Evolutionary conservation across 1,284 basidiomycete species (phyloP).

Genomic region (Hypsizygus ulmarius): DNA sequence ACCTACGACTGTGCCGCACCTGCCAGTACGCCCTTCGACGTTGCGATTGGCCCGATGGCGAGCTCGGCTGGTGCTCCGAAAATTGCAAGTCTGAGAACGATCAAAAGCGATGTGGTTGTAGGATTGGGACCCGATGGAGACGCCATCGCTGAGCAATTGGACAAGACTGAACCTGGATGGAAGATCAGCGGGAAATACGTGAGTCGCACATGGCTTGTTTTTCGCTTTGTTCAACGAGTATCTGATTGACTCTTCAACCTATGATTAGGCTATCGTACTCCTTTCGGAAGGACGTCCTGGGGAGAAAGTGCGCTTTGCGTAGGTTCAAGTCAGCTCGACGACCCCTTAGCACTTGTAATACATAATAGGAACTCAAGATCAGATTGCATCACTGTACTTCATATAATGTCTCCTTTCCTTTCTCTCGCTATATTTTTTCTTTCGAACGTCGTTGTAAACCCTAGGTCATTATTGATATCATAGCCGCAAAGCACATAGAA

Average conservation of each 20-base stretch:
- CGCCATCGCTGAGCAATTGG: conserved; percentile 75
- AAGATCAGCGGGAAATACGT: conserved; percentile 97
- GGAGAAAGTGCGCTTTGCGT: conserved; percentile 78
- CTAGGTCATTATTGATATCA: too few relatives aligned
- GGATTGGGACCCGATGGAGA: conserved; percentile 71
- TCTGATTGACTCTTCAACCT: not conserved
- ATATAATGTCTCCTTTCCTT: too few relatives aligned
- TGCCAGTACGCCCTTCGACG: conserved; percentile 84
- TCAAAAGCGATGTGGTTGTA: conserved; percentile 85
- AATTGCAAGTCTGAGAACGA: conserved; percentile 80
- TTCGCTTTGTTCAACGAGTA: conserved; percentile 11
- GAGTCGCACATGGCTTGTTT: conserved; percentile 31
- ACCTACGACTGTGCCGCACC: conserved; percentile 95
- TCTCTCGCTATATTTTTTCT: too few relatives aligned
- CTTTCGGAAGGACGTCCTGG: conserved; percentile 84
- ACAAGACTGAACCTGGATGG: conserved; percentile 91
- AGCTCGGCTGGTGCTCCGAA: conserved; percentile 87
- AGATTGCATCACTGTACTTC: too few relatives aligned
- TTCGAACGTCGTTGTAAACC: too few relatives aligned
- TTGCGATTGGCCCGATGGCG: conserved; percentile 93
- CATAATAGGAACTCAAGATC: too few relatives aligned
- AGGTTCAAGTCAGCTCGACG: conserved; percentile 15
- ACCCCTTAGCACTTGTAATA: not conserved
- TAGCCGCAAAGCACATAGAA: too few relatives aligned
- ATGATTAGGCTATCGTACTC: conserved; percentile 73